These are phyloP conservation scores for Colletotrichum sp. DNA, from an alignment of 2,329 filamentous ascomycete genomes.

Conservation along the genomic window DNA sequence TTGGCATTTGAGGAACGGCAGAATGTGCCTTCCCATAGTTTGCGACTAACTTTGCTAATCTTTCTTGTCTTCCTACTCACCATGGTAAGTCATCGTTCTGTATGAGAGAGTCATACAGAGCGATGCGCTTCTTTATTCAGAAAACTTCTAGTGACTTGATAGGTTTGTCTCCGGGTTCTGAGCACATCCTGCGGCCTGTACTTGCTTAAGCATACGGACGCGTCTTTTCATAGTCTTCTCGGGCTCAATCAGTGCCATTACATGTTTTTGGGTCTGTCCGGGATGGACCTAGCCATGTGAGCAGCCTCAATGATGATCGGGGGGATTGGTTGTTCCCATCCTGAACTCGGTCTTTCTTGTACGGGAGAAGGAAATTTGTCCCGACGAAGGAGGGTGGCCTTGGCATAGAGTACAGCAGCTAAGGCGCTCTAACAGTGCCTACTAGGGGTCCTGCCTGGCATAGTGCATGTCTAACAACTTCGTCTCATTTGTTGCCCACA, in stretches of 20 bases:
- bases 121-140: not conserved
- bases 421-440: not conserved
- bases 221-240: not conserved
- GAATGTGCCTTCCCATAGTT: not conserved
- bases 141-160: not conserved
- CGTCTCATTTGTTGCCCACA: too few species aligned
- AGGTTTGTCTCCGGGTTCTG: not conserved
- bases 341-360: not conserved
- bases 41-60: not conserved
- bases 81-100: not conserved
- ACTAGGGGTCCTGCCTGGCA: too few species aligned
- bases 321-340: not conserved
- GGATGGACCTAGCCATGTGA: not conserved
- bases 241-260: not conserved
- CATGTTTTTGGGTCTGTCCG: not conserved
- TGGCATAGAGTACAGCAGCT: not conserved
- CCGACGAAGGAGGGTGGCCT: too few species aligned
- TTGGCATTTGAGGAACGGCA: not conserved
- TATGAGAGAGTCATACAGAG: fast-evolving
- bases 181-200: not conserved
- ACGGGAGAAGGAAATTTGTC: not conserved
- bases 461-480: not conserved
- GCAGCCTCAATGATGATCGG: not conserved
- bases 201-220: fast-evolving
- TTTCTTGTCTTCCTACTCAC: not conserved